Evolutionary conservation across 2,329 filamentous ascomycete genomes (phyloP).

Genomic region (Calycina marina): DNA sequence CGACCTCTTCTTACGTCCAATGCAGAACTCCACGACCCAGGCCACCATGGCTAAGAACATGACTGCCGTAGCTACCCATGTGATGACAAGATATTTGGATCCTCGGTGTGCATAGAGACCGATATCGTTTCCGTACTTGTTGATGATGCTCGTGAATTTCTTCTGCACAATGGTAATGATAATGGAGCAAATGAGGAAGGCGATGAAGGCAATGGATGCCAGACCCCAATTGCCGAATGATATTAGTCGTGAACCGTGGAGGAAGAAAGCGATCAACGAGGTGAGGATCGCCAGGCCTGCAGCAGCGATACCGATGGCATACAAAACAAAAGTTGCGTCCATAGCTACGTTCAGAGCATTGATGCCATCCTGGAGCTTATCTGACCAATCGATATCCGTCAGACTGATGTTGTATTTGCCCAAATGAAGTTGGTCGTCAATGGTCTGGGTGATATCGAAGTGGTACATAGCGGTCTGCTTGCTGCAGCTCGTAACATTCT

Average conservation of each 20-base stretch:
- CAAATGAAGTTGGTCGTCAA: slow-evolving; percentile 33
- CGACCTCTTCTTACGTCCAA: slow-evolving; percentile 12
- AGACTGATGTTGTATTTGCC: slow-evolving; percentile 30
- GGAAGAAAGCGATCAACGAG: slow-evolving; percentile 30
- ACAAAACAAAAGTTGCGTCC: slow-evolving; percentile 41
- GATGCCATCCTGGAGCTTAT: slow-evolving; percentile 37
- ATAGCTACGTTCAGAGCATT: slow-evolving; percentile 32
- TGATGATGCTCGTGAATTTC: slow-evolving; percentile 36
- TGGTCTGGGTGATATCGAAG: slow-evolving; percentile 36
- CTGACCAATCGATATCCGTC: slow-evolving; percentile 38
- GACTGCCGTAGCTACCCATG: slow-evolving; percentile 38
- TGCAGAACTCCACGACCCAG: slow-evolving; percentile 19
- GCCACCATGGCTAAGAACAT: slow-evolving; percentile 24
- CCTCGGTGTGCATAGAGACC: slow-evolving; percentile 28
- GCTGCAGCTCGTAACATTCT: slow-evolving; percentile 40
- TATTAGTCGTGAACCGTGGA: slow-evolving; percentile 27
- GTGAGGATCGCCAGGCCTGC: slow-evolving; percentile 34
- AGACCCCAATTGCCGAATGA: slow-evolving; percentile 35
- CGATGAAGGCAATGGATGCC: slow-evolving; percentile 30
- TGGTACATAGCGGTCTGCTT: slow-evolving; percentile 35
- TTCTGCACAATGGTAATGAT: slow-evolving; percentile 49
- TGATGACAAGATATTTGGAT: slow-evolving; percentile 39
- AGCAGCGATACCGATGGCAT: slow-evolving; percentile 39
- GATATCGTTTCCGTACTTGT: slow-evolving; percentile 20
- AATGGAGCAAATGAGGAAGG: slow-evolving; percentile 59